phyloP scores from a whole-genome alignment of 2,329 filamentous ascomycete species.

The Aphanoascus verrucosus region DNA sequence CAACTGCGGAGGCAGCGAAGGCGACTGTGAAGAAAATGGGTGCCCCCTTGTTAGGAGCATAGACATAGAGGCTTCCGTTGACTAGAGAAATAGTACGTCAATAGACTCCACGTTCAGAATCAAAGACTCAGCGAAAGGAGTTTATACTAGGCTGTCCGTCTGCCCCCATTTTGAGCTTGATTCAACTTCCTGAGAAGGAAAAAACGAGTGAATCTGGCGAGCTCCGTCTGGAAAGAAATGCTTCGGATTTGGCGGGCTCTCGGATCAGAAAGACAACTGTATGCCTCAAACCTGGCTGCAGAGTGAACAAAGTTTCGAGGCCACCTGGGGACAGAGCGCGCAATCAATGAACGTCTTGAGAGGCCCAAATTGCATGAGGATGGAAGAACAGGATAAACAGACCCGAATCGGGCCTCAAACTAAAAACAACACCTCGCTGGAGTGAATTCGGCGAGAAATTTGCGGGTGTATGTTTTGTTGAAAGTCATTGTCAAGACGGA shows the following conservation, averaged over 20 bases:
- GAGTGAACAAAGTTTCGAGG: no score
- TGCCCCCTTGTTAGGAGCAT: slow-evolving; percentile 45
- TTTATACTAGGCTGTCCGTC: neutral
- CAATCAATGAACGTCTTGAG: no score
- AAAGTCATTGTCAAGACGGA: neutral
- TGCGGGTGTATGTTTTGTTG: neutral
- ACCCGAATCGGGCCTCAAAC: no score
- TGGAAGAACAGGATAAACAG: no score
- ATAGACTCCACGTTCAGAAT: neutral
- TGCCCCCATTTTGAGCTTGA: slow-evolving; percentile 1
- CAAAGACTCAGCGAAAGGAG: neutral
- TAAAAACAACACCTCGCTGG: no score
- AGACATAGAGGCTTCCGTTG: slow-evolving; percentile 35
- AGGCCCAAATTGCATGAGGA: no score
- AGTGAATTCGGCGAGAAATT: neutral
- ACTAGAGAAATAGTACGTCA: slow-evolving; percentile 1
- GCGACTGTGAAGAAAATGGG: slow-evolving; percentile 44
- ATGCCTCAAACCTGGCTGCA: no score
- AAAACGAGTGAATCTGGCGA: neutral
- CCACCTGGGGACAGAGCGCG: no score
- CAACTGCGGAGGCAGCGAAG: slow-evolving; percentile 38
- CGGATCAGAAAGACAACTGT: no score
- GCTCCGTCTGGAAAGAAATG: no score
- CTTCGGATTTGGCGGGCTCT: no score
- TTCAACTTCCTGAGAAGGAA: neutral